Base-by-base conservation (phyloP, 495 filamentous ascomycete genomes). In the Melanomma pulvis-pyrius region DNA sequence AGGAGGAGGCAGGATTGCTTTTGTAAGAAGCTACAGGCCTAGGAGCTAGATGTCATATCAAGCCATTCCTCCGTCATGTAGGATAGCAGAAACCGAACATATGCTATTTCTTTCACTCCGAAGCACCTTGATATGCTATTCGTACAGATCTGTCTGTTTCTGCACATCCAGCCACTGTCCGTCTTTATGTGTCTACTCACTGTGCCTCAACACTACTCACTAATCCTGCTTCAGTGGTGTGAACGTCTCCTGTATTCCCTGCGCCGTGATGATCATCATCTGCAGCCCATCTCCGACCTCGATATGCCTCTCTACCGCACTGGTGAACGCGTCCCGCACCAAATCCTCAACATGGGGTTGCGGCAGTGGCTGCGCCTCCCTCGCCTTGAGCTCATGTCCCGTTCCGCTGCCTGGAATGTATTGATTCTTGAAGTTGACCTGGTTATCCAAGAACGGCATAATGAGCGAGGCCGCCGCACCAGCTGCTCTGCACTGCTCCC, bases 341-440 rank as follows among this genome's bases (percentile, higher is more conserved):
- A 98, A 76, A 67, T 87, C 83, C 79, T 93, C 91, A 25, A 96
- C 94, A 26, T 89, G 86, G 30, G 82, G 79, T 70, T 84, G 83
- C 26, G 88, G 81, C 70, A 98, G 79, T 58, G 84, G 83, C 73
- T 87, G 84, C 64, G 87, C 81, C 70, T 87, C 84, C 72, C 80
- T 79, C 73, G 86, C 82, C 78, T 90, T 78, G 58, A 97, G 83
- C 24, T 86, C 90, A 77, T 94, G 90, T 41, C 92, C 93, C 70
- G 85, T 85, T 59, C 90, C 92, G 71, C 89, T 92, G n/a, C 87
- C 89, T 11, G 94, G 94, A 28, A 92, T 82, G 76, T 96, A 96
- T 81, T 98, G 94, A 76, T 98, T 98, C 84, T 98, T 98, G 83
- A 92, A 94, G 79, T 98, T 97, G 81, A 98, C 94, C 78, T 98